A percentile compares a stretch with the other conserved stretches of the same genome.
These are phyloP conservation scores for Aspergillus brunneoviolaceus DNA, from an alignment of 2,329 filamentous ascomycete genomes.

Conservation along the genomic window DNA sequence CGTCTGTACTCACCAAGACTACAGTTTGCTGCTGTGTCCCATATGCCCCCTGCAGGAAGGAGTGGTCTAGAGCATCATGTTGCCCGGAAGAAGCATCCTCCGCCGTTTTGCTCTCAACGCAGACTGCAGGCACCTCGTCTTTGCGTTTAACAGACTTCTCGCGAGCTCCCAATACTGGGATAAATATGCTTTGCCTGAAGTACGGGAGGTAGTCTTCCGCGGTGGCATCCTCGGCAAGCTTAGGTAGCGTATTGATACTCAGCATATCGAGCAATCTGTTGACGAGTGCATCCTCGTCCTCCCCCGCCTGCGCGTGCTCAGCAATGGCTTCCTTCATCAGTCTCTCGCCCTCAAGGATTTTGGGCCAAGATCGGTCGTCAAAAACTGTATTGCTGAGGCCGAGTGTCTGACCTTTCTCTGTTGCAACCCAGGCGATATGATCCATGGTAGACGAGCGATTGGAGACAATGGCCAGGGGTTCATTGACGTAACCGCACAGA, in stretches of 20 bases:
- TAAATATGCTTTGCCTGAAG: constrained; percentile 60
- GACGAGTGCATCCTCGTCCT: constrained; percentile 52
- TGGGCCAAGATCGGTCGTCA: constrained; percentile 61
- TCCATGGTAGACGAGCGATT: constrained; percentile 58
- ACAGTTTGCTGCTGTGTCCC: constrained; percentile 66
- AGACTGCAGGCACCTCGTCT: constrained; percentile 38
- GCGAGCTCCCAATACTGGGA: constrained; percentile 56
- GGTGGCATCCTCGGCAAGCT: constrained; percentile 45
- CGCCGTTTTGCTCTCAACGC: constrained; percentile 22
- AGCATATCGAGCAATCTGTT: constrained; percentile 54
- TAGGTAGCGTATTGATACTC: constrained; percentile 56
- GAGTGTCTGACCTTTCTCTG: constrained; percentile 51
- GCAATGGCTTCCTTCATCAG: constrained; percentile 52
- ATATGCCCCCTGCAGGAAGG: constrained; percentile 53
- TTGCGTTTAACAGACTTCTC: constrained; percentile 37
- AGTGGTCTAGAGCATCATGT: constrained; percentile 27
- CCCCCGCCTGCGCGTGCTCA: constrained; percentile 42
- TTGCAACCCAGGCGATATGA: constrained; percentile 53
- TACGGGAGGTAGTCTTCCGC: constrained; percentile 58
- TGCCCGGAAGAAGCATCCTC: constrained; percentile 11
- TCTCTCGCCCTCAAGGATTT: constrained; percentile 59
- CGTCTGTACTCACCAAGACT: constrained; percentile 56
- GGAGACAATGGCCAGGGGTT: constrained; percentile 59
- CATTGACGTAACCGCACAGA: constrained; percentile 56
- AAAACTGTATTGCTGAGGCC: constrained; percentile 63